phyloP scores from a whole-genome alignment of 192 early-diverging fungal genomes.

The Globomyces pollinis-pini region DNA sequence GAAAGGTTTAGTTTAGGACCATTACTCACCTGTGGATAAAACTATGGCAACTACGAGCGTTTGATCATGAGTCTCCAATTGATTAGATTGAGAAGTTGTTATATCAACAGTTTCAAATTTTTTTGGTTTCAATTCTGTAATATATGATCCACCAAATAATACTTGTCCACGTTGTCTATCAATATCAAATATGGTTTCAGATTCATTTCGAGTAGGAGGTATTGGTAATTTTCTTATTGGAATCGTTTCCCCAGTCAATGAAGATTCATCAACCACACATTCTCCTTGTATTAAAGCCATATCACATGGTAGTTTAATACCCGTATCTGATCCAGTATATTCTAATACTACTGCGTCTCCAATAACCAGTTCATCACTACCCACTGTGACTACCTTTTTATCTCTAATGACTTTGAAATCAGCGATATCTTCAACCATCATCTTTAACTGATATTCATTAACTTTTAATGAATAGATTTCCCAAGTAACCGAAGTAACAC shows the following conservation, averaged over 20 bases:
- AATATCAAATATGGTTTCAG: neutral
- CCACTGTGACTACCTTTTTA: neutral
- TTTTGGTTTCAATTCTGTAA: slow-evolving; percentile 6
- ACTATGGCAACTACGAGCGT: slow-evolving; percentile 31
- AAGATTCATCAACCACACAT: slow-evolving; percentile 27
- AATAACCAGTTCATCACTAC: slow-evolving; percentile 25
- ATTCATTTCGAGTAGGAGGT: neutral
- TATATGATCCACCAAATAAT: slow-evolving; percentile 29
- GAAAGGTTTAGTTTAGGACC: too few relatives aligned
- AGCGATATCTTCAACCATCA: slow-evolving; percentile 6
- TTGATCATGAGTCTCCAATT: neutral
- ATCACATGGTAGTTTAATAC: slow-evolving; percentile 23
- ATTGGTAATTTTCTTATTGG: slow-evolving; percentile 28
- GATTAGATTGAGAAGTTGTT: neutral
- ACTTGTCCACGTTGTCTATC: slow-evolving; percentile 23
- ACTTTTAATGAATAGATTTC: slow-evolving; percentile 27
- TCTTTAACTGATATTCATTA: slow-evolving; percentile 29
- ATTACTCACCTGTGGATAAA: slow-evolving; percentile 26
- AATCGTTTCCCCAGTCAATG: slow-evolving; percentile 35
- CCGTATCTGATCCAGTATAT: neutral
- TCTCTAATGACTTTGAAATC: slow-evolving; percentile 15
- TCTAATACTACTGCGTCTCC: slow-evolving; percentile 33
- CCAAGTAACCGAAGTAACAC: slow-evolving; percentile 28
- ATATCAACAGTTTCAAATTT: neutral
- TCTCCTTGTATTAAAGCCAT: slow-evolving; percentile 37